Base-by-base conservation (phyloP, 106 monocot genomes). In the Amphibolis antarctica region DNA sequence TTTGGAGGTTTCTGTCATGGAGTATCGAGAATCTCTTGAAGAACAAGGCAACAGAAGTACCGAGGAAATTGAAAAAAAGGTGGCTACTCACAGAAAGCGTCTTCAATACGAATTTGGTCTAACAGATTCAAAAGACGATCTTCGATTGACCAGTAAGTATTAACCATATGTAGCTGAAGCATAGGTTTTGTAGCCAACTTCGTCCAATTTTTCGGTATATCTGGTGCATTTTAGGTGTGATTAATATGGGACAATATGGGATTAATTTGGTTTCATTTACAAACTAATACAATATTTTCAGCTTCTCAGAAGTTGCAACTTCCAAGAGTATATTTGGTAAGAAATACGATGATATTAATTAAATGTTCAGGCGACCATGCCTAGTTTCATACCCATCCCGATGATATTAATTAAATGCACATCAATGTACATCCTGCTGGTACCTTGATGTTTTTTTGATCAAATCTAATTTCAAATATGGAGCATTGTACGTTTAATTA, bases 1-100 rank as follows among this genome's bases (percentile, higher is more conserved):
- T 36, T 55, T 99, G 67, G 98, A 99, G 66, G 83, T 99, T 71
- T 85, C 87, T 74, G 98, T 99, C 27, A 79, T 99, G 76, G 91
- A 99, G 60, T 99, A 91, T 19, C 84, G 88, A 56, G 98, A 88
- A 71, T 81, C 85, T 61, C 86, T 99, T 49, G 91, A 99, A 73
- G 96, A 90, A 66, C 59, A 66, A 70, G 87, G 96, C 53, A 55
- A 77, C 26, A 69, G 78, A 73, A 91, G 61, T 51, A 26, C 64
- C 1, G 91, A 91, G 36, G 98, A 99, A 63, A 92, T 99, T 25
- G 98, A 99, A 61, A 85, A 60, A 67, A 91, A 85, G 59, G 85
- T 99, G 28, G 79, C 82, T 43, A 63, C 15, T 62, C 76, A 91
- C 30, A 82, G 98, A 1, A 84, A 65, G 70, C 77, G 71, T 26